Percentiles rank a stretch among this genome's conserved stretches.
Evolutionary conservation across 2,329 filamentous ascomycete species (phyloP).

Genomic region (Hirsutella rhossiliensis): DNA sequence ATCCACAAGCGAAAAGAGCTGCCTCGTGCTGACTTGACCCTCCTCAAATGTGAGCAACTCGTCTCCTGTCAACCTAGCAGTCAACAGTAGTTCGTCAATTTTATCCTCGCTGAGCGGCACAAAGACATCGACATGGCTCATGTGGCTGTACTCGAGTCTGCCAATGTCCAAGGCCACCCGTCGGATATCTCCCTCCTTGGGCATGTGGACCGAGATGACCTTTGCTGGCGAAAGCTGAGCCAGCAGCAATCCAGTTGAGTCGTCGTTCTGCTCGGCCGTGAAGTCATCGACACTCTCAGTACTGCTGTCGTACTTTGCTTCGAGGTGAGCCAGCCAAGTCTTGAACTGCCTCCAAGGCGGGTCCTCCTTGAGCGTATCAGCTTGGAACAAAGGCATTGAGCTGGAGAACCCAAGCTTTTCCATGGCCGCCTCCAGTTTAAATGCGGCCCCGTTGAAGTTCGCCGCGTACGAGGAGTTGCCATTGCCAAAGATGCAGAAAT

Average conservation of each 20-base stretch:
- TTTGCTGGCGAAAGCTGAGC: constrained; percentile 1
- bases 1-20: constrained; percentile 1
- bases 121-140: constrained; percentile 3
- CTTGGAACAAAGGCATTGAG: neutral
- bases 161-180: constrained; percentile 1
- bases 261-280: neutral
- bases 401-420: neutral
- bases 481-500: constrained; percentile 2
- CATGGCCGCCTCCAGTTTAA: neutral
- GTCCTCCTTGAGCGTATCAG: constrained; percentile 2
- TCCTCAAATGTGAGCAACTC: neutral
- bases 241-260: neutral
- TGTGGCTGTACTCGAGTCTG: constrained; percentile 1
- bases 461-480: constrained; percentile 1
- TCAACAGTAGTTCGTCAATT: constrained; percentile 1
- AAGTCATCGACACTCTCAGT: neutral
- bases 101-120: neutral
- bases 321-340: neutral
- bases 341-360: constrained; percentile 2
- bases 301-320: neutral
- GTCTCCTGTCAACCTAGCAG: neutral
- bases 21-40: neutral
- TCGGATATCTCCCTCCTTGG: neutral
- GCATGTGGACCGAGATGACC: neutral
- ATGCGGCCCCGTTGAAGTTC: constrained; percentile 2